Base-by-base conservation (phyloP, 1,284 basidiomycete genomes). In the Ustilago sp. region DNA sequence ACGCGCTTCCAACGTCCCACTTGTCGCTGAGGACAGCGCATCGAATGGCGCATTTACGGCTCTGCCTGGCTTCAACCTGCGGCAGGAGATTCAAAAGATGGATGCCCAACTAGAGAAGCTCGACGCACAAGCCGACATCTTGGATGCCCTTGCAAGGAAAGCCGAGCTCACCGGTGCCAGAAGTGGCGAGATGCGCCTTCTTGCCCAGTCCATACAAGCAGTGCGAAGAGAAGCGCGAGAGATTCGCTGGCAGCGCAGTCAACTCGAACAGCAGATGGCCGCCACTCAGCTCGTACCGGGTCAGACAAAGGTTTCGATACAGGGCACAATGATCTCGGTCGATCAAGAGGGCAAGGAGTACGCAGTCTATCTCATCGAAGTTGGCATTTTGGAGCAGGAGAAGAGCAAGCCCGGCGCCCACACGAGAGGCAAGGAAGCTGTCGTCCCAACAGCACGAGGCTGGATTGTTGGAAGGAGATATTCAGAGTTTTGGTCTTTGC, bases 381-480 rank as follows among this genome's bases (percentile, higher is more conserved):
- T 99, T 1, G 92, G 93, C 61, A 67, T 78, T 13, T 12, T 62
- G 3, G 59, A 68, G 47, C 47, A 43, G 23, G 53, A 55, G 2
- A 45, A 51, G 45, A 36, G 57, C 60, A 63, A 57, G 50, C 8
- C 61, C 3, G 34, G 43, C 15, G 41, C 38, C 34, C 48, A 57
- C 1, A 36, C 56, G 8, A 57, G 47, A 39, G 35, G 48, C n/a
- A 54, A 32, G 5, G 57, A 60, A 8, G 9, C 28, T 2, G 15
- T 36, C 1, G 28, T 48, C 8, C 43, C 59, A 23, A 61, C 67
- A 11, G 62, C 75, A 1, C 92, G 92, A 1, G 93, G 93, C 3
- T 98, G 96, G 96, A 91, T 94, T 32, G 92, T 98, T 3, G 92
- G 93, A 5, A 88, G 95, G 74, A 88, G 96, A 69, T 99, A 97